Base-by-base conservation (phyloP, 2,329 filamentous ascomycete genomes). In the Neofusicoccum laricinum region DNA sequence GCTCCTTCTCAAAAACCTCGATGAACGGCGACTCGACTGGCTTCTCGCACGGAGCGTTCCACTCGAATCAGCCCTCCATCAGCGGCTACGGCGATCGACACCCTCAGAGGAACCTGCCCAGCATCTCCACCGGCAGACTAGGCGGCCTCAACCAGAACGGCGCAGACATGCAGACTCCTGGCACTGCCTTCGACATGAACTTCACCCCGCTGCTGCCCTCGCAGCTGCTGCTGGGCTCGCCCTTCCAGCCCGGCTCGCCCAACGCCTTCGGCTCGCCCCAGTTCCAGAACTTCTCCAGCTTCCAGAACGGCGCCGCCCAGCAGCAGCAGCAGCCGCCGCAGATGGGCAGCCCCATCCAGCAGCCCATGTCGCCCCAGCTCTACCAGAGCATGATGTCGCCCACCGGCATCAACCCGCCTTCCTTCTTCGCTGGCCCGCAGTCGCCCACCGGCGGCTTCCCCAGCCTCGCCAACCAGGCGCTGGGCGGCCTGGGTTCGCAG, bases 151-250 rank as follows among this genome's bases (percentile, higher is more conserved):
- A 82, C 67, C 84, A 85, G 72, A 87, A 84, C 75, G 82, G 80
- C 66, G 86, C 85, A 71, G 93, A 96, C 68, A 87, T 97, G 86
- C 84, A 90, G 69, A 94, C 91, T 25, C 93, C 95, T 15, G 93
- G 91, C 48, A 94, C 92, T 61, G 92, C 86, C 48, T 96, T 93
- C 75, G 95, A 98, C 75, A 97, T 98, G 94, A 95, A 98, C 80
- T 98, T 97, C 79, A 97, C 95, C 11, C 94, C 95, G 68, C 85
- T 99, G 69, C 87, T 99, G 41, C 95, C 95, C 40, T 98, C 94
- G 38, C 92, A 97, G 79, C 84, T 99, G 71, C 87, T 99, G 30
- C 89, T 98, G 58, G 95, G 95, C 53, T 97, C 93, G 78, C 95
- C 95, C 17, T 98, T 98, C 80, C 95, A 98, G 80, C 93, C 95